A percentile compares a stretch with the other conserved stretches of the same genome.
These are phyloP conservation scores for Skeletonema marinoi DNA, from an alignment of 108 stramenopile genomes.

Conservation along the genomic window DNA sequence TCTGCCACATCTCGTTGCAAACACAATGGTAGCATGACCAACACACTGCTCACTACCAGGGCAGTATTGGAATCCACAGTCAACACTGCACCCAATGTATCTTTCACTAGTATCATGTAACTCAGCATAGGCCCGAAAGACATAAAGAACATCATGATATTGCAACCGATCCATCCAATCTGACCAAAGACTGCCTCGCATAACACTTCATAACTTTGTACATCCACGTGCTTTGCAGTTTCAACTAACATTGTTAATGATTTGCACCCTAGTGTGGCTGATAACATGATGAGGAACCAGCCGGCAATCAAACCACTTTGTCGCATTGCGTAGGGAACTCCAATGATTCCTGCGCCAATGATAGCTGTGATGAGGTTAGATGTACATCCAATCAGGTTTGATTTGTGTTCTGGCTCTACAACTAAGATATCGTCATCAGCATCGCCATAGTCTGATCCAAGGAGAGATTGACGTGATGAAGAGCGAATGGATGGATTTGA, in stretches of 20 bases:
- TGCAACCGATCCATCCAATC: slow-evolving; percentile 66
- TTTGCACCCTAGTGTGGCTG: slow-evolving; percentile 70
- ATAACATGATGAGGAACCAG: slow-evolving; percentile 50
- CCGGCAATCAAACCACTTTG: slow-evolving; percentile 76
- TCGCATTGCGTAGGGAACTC: slow-evolving; percentile 81
- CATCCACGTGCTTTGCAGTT: slow-evolving; percentile 81
- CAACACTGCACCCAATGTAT: slow-evolving; percentile 63
- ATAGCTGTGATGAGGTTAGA: slow-evolving; percentile 86
- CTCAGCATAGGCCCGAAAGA: slow-evolving; percentile 82
- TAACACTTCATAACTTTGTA: slow-evolving; percentile 71
- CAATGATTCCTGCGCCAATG: slow-evolving; percentile 86
- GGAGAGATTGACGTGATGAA: background rate
- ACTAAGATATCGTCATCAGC: background rate
- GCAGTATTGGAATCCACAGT: slow-evolving; percentile 52
- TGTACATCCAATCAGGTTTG: slow-evolving; percentile 63
- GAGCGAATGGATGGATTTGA: background rate
- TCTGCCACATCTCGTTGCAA: slow-evolving; percentile 88
- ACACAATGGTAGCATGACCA: slow-evolving; percentile 66
- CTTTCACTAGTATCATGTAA: slow-evolving; percentile 86
- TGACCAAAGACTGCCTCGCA: slow-evolving; percentile 76
- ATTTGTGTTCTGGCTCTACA: slow-evolving; percentile 66
- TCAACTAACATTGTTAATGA: slow-evolving; percentile 71
- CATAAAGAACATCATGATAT: slow-evolving; percentile 78
- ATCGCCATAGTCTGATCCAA: background rate
- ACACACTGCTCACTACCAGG: slow-evolving; percentile 56